These are phyloP conservation scores for Zygosaccharomyces bailii DNA, from an alignment of 805 yeast genomes.

Conservation along the genomic window DNA sequence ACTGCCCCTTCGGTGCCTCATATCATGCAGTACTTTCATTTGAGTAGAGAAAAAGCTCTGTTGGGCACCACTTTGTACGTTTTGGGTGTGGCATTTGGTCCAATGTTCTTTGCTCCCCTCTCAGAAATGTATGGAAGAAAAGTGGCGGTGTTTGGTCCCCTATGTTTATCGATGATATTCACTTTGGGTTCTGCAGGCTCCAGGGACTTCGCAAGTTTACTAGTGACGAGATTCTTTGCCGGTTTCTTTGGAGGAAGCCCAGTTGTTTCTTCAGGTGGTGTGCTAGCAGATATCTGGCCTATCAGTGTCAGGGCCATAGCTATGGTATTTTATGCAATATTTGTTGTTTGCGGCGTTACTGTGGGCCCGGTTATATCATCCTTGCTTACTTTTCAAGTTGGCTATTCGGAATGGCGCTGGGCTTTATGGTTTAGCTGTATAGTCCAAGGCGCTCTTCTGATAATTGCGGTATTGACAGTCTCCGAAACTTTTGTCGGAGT, in stretches of 20 bases:
- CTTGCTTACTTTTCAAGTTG: conserved; percentile 24
- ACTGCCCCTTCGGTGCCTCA: conserved; percentile 59
- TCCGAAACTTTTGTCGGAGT: conserved; percentile 73
- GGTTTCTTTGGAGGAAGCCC: conserved; percentile 85
- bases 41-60: conserved; percentile 63
- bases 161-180: conserved; percentile 55
- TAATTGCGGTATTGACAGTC: conserved; percentile 39
- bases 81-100: conserved; percentile 90
- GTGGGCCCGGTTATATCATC: conserved; percentile 63
- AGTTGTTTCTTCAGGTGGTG: conserved; percentile 80
- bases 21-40: conserved; percentile 50
- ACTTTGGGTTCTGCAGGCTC: conserved; percentile 76
- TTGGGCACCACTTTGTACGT: conserved; percentile 79
- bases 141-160: conserved; percentile 53
- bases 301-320: conserved; percentile 71
- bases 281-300: conserved; percentile 76
- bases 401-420: conserved; percentile 85
- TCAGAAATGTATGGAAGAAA: conserved; percentile 75
- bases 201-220: conserved; percentile 68
- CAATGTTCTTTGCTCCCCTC: conserved; percentile 83
- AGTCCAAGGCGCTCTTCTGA: conserved; percentile 42
- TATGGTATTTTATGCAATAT: conserved; percentile 62
- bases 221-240: conserved; percentile 74
- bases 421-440: conserved; percentile 68
- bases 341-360: conserved; percentile 77